Evolutionary conservation across 345 rosid genomes (phyloP), one percentile per base, ranked within the genome.

Genomic region (Gossypium australe): DNA sequence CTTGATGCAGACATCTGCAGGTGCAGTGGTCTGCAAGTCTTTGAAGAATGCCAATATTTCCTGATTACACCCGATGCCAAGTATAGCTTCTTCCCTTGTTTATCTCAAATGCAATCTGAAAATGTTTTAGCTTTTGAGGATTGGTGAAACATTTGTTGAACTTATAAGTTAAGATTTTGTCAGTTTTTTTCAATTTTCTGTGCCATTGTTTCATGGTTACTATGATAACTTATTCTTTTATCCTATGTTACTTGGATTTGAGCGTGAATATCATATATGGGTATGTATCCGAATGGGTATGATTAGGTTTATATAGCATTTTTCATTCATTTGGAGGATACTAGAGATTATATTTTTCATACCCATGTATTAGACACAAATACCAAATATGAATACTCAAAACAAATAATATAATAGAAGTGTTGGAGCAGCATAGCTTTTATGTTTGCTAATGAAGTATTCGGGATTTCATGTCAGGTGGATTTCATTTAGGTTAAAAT

Each of bases 1-100:
- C 76, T 78, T 85, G 38, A 91, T 94, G 97, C 81, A 73, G 75
- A 89, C 93, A 65, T 85, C 94, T 79, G 81, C 88, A 2, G 98
- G 98, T 71, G 77, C 79, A 47, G 94, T 95, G 57, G 75, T 76
- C 59, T 80, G 89, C 71, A 78, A 66, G 53, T 78, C 92, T 70
- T 81, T 95, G 22, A 84, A 70, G 85, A 81, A 89, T 80, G 97
- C 97, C 51, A 89, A 86, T 73, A 89, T 91, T 70, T 86, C 94
- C 57, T 91, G 88, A 89, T 67, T 62, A 20, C n/a, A 48, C 43
- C 18, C 13, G 38, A 9, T 18, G 45, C 7, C 18, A 24, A 24
- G 13, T n/a, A 11, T 11, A 55, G 59, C 49, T 71, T 71, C 29
- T 24, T 27, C 16, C 49, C 10, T 12, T 38, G 22, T 29, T 34